Conservation (phyloP, 2,329 filamentous ascomycete genomes). For the Phialocephala subalpina region DNA sequence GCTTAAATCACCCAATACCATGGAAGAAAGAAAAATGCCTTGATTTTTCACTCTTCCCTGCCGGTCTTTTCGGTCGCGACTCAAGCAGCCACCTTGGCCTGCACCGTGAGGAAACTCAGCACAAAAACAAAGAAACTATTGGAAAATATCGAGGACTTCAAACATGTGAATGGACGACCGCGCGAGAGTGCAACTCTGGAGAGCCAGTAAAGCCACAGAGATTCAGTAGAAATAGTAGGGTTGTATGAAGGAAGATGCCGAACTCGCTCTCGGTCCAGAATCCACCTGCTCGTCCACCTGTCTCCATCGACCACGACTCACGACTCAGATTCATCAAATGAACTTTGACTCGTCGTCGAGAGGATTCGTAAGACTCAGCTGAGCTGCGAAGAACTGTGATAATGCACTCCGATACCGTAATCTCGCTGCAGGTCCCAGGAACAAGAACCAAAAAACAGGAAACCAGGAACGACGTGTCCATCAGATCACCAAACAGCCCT, state of each 20-base stretch:
- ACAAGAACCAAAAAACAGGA: constrained; percentile 4
- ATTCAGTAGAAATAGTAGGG: background rate
- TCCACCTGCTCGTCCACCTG: constrained; percentile 10
- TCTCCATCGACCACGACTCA: constrained; percentile 23
- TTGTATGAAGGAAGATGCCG: background rate
- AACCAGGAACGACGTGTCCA: constrained; percentile 5
- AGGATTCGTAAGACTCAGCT: constrained; percentile 5
- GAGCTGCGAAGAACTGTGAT: background rate
- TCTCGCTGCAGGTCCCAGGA: constrained; percentile 9
- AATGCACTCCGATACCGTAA: constrained; percentile 1
- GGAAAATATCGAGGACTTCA: background rate
- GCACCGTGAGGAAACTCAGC: background rate
- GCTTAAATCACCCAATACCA: constrained; percentile 6
- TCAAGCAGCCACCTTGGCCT: background rate
- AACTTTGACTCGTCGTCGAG: background rate
- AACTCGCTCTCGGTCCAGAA: background rate
- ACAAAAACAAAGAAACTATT: background rate
- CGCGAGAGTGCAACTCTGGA: background rate
- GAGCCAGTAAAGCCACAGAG: background rate
- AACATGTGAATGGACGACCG: background rate
- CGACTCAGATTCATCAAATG: background rate
- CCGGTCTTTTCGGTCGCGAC: constrained; percentile 4
- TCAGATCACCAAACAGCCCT: background rate
- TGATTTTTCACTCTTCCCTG: constrained; percentile 3
- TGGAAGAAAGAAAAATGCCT: constrained; percentile 6